These are phyloP conservation scores for Endothia cerciana DNA, from an alignment of 2,329 filamentous ascomycete genomes.

Conservation along the genomic window DNA sequence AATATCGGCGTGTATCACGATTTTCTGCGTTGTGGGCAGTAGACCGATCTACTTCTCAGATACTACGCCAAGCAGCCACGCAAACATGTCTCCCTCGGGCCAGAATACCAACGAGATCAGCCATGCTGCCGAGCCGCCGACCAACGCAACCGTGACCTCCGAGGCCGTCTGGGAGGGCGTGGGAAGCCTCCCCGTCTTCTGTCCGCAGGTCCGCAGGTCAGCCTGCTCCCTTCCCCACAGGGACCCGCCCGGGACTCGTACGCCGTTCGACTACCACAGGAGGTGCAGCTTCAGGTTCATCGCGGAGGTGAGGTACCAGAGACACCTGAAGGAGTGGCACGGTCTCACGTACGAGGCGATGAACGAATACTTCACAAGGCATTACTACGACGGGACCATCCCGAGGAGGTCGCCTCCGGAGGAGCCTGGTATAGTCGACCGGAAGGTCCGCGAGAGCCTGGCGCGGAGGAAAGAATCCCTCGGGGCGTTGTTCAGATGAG, in stretches of 20 bases:
- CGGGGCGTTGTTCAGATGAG: background rate
- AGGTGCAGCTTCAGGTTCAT: slow-evolving; percentile 12
- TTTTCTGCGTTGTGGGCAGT: no score
- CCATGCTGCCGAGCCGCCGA: background rate
- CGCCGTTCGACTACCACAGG: background rate
- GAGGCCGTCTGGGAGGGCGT: background rate
- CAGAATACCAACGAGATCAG: background rate
- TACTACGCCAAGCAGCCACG: no score
- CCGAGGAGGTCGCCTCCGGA: background rate
- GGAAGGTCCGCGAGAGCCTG: background rate
- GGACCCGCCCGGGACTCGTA: background rate
- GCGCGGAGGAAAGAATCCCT: background rate
- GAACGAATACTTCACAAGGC: background rate
- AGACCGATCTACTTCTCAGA: background rate
- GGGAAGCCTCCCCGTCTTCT: background rate
- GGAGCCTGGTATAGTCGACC: background rate
- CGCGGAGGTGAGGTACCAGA: background rate
- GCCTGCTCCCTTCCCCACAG: background rate
- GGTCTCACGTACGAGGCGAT: background rate
- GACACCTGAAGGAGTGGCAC: slow-evolving; percentile 9
- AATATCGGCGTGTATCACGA: no score
- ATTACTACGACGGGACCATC: background rate
- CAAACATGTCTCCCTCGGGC: background rate
- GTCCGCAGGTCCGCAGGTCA: background rate
- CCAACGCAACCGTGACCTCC: background rate